Percentiles rank a stretch among this genome's conserved stretches.
These are phyloP conservation scores for Monosporozyma solicola DNA, from an alignment of 805 yeast genomes.

Conservation along the genomic window DNA sequence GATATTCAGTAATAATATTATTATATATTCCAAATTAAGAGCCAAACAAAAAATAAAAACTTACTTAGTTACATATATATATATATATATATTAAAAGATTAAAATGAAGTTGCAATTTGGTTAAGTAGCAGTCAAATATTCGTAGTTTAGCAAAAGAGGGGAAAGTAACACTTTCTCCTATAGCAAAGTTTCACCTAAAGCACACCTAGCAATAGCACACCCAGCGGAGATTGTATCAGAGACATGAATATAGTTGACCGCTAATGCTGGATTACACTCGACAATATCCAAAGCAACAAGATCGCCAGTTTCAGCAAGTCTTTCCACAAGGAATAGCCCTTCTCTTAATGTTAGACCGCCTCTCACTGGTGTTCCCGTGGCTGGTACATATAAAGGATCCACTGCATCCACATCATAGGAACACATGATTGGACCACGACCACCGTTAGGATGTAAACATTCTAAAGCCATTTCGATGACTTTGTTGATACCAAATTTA, in stretches of 20 bases:
- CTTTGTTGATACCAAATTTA: conserved; percentile 84
- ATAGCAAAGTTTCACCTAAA: conserved; percentile 71
- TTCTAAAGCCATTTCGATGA: conserved; percentile 83
- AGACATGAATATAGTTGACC: conserved; percentile 59
- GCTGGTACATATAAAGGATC: conserved; percentile 94
- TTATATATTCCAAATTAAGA: background rate
- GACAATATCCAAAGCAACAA: conserved; percentile 82
- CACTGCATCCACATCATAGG: conserved; percentile 94
- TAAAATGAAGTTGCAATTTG: background rate
- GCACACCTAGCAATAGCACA: conserved; percentile 90
- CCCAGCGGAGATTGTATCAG: conserved; percentile 84
- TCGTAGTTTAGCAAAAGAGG: background rate
- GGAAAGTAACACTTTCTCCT: background rate
- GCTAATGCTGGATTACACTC: conserved; percentile 91
- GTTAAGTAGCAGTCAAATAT: background rate
- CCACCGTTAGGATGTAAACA: conserved; percentile 63
- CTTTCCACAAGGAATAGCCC: conserved; percentile 90
- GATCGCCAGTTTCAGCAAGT: conserved; percentile 79
- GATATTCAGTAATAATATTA: background rate
- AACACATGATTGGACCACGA: conserved; percentile 71
- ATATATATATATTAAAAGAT: background rate
- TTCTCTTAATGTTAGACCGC: conserved; percentile 90
- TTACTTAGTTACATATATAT: background rate
- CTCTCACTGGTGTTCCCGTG: conserved; percentile 96
- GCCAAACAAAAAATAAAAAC: too few species aligned